Percentiles rank a stretch among this genome's conserved stretches.
Conservation (phyloP, 768 basidiomycete species). For the Pulveroboletus sp. region DNA sequence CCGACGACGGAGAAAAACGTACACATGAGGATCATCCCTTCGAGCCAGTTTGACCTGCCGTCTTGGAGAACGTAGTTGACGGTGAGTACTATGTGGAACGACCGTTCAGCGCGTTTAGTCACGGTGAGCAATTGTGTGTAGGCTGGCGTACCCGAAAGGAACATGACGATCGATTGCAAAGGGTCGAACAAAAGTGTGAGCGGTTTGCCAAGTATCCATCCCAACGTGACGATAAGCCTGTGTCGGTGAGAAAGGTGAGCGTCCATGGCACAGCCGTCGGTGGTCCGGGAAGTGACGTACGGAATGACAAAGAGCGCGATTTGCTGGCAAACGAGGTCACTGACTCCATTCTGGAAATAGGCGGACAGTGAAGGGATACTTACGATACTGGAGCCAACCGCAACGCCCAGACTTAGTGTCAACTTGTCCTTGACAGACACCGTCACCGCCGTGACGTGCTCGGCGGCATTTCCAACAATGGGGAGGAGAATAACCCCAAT, state of each 20-base stretch:
- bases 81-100: slow-evolving; percentile 50
- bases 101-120: too few relatives aligned
- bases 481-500: slow-evolving; percentile 86
- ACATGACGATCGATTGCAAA: slow-evolving; percentile 54
- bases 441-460: slow-evolving; percentile 88
- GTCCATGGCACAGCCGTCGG: neutral
- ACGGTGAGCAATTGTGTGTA: too few relatives aligned
- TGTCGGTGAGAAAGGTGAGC: slow-evolving; percentile 10
- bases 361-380: slow-evolving; percentile 22
- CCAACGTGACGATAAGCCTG: slow-evolving; percentile 72
- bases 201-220: slow-evolving; percentile 77
- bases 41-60: slow-evolving; percentile 91
- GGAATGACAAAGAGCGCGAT: slow-evolving; percentile 67
- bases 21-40: slow-evolving; percentile 78
- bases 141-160: slow-evolving; percentile 13
- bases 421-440: slow-evolving; percentile 89
- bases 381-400: slow-evolving; percentile 83
- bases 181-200: slow-evolving; percentile 83
- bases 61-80: slow-evolving; percentile 85
- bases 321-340: slow-evolving; percentile 46
- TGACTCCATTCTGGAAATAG: neutral
- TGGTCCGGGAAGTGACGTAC: slow-evolving; percentile 26
- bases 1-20: too few relatives aligned
- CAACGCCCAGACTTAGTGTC: slow-evolving; percentile 81
- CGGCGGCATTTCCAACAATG: slow-evolving; percentile 88